Evolutionary conservation across 164 flowering plant species (phyloP).

Genomic region (Dillenia turbinata): DNA sequence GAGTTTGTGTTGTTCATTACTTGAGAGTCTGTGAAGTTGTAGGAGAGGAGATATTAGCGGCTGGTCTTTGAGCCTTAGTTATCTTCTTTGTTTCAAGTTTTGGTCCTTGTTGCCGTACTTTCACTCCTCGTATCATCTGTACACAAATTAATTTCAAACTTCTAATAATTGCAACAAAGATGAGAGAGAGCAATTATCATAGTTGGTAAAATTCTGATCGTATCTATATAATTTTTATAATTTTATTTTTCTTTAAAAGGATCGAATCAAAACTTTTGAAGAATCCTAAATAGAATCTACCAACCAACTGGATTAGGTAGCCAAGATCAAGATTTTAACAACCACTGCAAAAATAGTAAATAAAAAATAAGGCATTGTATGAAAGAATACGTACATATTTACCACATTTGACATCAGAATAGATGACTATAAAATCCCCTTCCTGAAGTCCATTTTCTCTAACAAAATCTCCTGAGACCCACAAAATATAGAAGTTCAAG

Average conservation of each 20-base stretch:
- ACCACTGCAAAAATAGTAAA: no score
- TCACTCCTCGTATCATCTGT: conserved; percentile 90
- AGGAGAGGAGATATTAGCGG: conserved; percentile 18
- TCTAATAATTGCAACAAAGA: neutral
- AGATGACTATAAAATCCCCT: conserved; percentile 94
- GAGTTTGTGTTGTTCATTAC: no score
- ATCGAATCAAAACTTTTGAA: neutral
- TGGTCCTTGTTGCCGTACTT: conserved; percentile 56
- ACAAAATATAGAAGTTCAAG: neutral
- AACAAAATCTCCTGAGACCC: conserved; percentile 81
- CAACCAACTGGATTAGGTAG: neutral
- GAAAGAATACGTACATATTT: conserved; percentile 63
- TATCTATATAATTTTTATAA: no score
- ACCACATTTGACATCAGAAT: conserved; percentile 85
- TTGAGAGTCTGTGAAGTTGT: no score
- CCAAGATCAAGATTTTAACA: no score
- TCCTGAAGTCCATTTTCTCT: conserved; percentile 91
- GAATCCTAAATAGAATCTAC: neutral
- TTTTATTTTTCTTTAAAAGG: no score
- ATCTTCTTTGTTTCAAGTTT: conserved; percentile 43
- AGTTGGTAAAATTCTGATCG: no score
- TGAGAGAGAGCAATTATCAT: neutral
- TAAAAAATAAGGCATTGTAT: neutral
- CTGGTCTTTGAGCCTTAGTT: conserved; percentile 34
- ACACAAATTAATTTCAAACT: no score